These are phyloP conservation scores for Carex cristatella DNA, from an alignment of 176 grass and related monocot species.

Conservation along the genomic window DNA sequence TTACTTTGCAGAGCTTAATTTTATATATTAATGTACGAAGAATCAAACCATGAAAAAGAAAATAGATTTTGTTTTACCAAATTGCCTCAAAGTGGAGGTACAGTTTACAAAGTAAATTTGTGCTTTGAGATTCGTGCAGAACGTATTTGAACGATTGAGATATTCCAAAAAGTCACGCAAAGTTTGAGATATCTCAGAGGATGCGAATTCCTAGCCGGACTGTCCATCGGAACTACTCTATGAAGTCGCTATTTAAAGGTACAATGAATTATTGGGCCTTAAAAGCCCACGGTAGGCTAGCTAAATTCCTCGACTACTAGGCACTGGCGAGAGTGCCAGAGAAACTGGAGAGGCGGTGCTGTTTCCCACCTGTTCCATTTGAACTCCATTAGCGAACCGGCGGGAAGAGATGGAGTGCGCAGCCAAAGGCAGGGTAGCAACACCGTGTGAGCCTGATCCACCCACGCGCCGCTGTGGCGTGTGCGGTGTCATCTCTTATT, in stretches of 20 bases:
- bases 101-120: too few relatives aligned
- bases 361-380: background rate
- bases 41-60: background rate
- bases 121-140: too few relatives aligned
- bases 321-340: too few relatives aligned
- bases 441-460: constrained; percentile 6
- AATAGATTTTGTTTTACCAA: background rate
- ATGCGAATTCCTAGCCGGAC: too few relatives aligned
- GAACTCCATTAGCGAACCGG: background rate
- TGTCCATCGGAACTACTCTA: too few relatives aligned
- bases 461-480: constrained; percentile 19
- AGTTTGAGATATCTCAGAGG: too few relatives aligned
- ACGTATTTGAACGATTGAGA: too few relatives aligned
- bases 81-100: background rate
- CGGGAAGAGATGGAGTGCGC: constrained; percentile 13
- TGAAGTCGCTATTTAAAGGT: too few relatives aligned
- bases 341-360: background rate
- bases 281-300: too few relatives aligned
- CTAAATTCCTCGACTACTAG: too few relatives aligned
- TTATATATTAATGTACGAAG: background rate
- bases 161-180: too few relatives aligned
- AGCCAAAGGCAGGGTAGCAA: constrained; percentile 3
- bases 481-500: constrained; percentile 14
- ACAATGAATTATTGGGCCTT: too few relatives aligned
- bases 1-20: background rate